Conservation (phyloP, 108 stramenopile species). For the Schizochytrium sp. region DNA sequence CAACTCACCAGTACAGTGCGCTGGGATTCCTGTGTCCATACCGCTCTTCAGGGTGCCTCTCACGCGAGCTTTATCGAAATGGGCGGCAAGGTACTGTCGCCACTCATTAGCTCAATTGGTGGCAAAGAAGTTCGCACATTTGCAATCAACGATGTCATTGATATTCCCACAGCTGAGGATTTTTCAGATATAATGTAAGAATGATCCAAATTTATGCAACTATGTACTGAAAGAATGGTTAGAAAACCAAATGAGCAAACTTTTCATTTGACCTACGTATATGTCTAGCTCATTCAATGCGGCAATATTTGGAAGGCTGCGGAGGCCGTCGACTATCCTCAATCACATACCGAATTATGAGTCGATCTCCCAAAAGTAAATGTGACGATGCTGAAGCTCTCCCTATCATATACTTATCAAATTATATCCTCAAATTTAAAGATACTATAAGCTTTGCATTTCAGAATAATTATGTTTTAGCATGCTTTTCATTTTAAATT, state of each 20-base stretch:
- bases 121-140: constrained; percentile 19
- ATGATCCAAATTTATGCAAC: not conserved
- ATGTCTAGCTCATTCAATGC: too few relatives aligned
- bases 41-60: not conserved
- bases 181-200: not conserved
- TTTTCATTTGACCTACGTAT: not conserved
- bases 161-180: not conserved
- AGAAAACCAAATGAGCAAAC: not conserved
- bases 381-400: too few relatives aligned
- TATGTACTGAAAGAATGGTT: not conserved
- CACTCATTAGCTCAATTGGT: not conserved
- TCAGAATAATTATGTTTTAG: too few relatives aligned
- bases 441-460: too few relatives aligned
- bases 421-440: too few relatives aligned
- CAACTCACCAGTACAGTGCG: constrained; percentile 35
- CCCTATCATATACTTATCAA: too few relatives aligned
- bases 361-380: too few relatives aligned
- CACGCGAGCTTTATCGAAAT: constrained; percentile 17
- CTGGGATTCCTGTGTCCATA: constrained; percentile 1
- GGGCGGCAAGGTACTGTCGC: constrained; percentile 42
- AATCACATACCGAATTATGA: too few relatives aligned
- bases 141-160: not conserved
- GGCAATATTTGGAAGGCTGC: too few relatives aligned
- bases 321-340: too few relatives aligned
- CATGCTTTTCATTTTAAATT: too few relatives aligned